Base-by-base conservation (phyloP, 1,284 basidiomycete genomes). In the Schizophyllum amplum region DNA sequence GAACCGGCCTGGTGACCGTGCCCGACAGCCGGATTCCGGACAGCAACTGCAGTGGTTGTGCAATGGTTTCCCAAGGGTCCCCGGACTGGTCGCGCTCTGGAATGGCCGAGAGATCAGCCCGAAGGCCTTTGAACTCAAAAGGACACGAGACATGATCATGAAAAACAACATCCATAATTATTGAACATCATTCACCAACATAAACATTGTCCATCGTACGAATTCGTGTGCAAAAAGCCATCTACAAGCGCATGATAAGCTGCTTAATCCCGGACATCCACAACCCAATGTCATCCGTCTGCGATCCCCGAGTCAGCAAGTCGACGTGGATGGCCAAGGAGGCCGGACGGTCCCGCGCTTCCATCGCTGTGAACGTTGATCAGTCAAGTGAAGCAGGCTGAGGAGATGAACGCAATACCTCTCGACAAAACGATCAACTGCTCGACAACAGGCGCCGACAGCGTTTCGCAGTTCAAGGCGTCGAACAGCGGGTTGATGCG, bases 201-300 rank as follows among this genome's bases (percentile, higher is more conserved):
- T 42, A 42, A 42, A 42, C 33, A 42, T 42, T 17, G 33, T 42
- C 33, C 33, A 17, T 42, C 33, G 33, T 42, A 42, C 33, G 33
- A 42, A 42, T 42, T 42, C 33, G 33, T 42, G 33, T 17, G 17
- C 17, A 17, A 42, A 9, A 42, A 42, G 17, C 33, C 11, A 13
- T 42, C 64, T 70, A 83, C 66, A 90, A 64, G 63, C 80, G 78
- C 75, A 83, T 74, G 66, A 90, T 87, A 64, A 94, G 72, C 70
- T 92, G 90, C 71, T 93, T 94, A 57, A 94, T 73, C 17, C 87
- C 90, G 17, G 90, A 85, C 84, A 91, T 92, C 92, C 90, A 94
- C 61, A 91, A 67, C 6, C 84, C 87, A 68, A 93, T 90, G 64
- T 93, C 90, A 55, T 91, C 88, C 27, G 86, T 87, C 59, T 83